Percentiles rank a stretch among this genome's conserved stretches.
Evolutionary conservation across 306 rosid genomes (phyloP).

Genomic region (Geum urbanum): DNA sequence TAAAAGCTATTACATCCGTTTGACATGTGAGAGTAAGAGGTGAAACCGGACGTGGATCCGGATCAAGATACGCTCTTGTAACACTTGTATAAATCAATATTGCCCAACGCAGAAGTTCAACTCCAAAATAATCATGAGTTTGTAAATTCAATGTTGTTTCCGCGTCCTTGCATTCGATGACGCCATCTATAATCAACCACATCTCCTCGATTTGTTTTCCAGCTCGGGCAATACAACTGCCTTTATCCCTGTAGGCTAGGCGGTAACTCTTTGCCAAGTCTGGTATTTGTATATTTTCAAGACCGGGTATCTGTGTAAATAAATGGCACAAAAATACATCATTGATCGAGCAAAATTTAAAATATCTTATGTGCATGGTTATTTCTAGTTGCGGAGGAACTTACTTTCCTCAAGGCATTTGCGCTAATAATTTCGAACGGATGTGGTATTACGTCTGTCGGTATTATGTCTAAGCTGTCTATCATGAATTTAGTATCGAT

Average conservation of each 20-base stretch:
- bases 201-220: neutral
- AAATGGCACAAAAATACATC: neutral
- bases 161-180: neutral
- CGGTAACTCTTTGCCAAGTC: too few relatives aligned
- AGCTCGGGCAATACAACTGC: neutral
- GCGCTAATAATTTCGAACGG: neutral
- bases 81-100: neutral
- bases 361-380: too few relatives aligned
- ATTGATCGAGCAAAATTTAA: too few relatives aligned
- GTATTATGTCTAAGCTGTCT: too few relatives aligned
- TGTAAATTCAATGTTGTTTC: neutral
- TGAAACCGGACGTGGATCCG: neutral
- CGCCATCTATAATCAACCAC: conserved; percentile 3
- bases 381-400: neutral
- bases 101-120: conserved; percentile 1
- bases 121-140: neutral
- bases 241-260: neutral
- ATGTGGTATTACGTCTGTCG: too few relatives aligned
- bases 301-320: neutral
- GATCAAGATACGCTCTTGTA: too few relatives aligned
- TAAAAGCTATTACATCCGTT: neutral
- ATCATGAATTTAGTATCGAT: neutral
- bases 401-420: neutral
- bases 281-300: neutral
- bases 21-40: neutral